Evolutionary conservation across 2,329 filamentous ascomycete species (phyloP), one percentile per base, ranked within the genome.

Genomic region (Tolypocladium album): DNA sequence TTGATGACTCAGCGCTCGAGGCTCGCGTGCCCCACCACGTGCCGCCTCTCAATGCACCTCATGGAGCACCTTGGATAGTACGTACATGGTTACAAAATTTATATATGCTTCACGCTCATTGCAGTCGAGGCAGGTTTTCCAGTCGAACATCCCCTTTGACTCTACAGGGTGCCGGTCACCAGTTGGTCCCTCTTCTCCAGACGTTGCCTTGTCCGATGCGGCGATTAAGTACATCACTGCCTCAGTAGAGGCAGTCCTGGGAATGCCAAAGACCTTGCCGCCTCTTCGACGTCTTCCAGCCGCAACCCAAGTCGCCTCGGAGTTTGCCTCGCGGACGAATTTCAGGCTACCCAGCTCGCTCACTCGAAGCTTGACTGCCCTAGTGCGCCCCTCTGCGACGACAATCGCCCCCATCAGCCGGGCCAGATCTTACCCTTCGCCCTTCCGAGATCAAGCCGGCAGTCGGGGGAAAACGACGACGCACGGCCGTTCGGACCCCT

Each of bases 1-100:
- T 55, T 47, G 63, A 71, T 75, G 72, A 75, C 69, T 75, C 71
- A 75, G 71, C 72, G 66, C 40, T 34, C 45, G 15, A 12, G 20
- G 24, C 60, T 61, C 47, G 50, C 39, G 39, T 55, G 55, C 59
- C 57, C 57, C 45, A 59, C 53, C 53, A 55, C 38, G 38, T 55
- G 36, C 45, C 31, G 13, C n/a, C 20, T 52, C 50, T 13, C 17
- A n/a, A 22, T 31, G 12, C 9, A 36, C 31, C 20, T 53, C 20
- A 43, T 6, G 40, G 40, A 42, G 17, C 20, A 50, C 45, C 4
- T n/a, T n/a, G n/a, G n/a, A n/a, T n/a, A n/a, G n/a, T n/a, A n/a
- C n/a, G n/a, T 36, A 11, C 8, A 2, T 11, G 8, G 31, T 34
- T 34, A 36, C 36, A 22, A 36, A 17, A 4, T 53, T 20, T 6